Percentiles rank a stretch among this genome's conserved stretches.
Conservation (phyloP, 805 yeast genomes). For the Saccharomycopsis sp. region DNA sequence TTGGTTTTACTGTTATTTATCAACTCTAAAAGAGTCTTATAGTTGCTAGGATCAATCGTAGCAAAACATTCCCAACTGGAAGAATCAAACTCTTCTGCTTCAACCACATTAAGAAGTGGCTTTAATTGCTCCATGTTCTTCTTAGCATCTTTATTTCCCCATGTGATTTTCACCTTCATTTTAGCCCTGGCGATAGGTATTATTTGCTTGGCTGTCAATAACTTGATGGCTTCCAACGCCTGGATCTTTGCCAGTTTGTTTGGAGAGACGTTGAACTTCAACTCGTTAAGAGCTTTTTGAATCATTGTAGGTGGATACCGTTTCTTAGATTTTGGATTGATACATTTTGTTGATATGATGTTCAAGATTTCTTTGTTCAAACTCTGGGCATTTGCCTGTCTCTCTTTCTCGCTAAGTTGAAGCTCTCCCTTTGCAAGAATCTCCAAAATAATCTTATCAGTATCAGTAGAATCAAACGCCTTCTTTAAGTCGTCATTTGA, state of each 20-base stretch:
- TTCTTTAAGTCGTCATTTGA: conserved; percentile 72
- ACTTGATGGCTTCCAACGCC: conserved; percentile 84
- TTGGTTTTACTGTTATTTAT: conserved; percentile 47
- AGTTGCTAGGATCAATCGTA: conserved; percentile 80
- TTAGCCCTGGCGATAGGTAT: conserved; percentile 92
- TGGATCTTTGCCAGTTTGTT: conserved; percentile 76
- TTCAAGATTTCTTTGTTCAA: conserved; percentile 76
- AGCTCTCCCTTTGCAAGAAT: conserved; percentile 89
- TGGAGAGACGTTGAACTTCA: conserved; percentile 73
- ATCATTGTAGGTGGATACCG: conserved; percentile 94
- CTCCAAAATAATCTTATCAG: conserved; percentile 68
- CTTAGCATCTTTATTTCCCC: conserved; percentile 48
- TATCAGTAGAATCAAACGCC: conserved; percentile 70
- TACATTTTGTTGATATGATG: conserved; percentile 81
- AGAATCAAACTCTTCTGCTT: conserved; percentile 33
- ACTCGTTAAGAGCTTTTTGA: conserved; percentile 71
- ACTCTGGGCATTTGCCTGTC: conserved; percentile 67
- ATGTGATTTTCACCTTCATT: conserved; percentile 73
- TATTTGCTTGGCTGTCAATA: conserved; percentile 68
- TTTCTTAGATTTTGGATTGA: conserved; percentile 82
- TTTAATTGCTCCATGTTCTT: conserved; percentile 33
- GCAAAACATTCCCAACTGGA: conserved; percentile 53
- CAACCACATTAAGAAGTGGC: conserved; percentile 37
- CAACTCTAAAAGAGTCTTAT: conserved; percentile 60
- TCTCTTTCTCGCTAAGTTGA: conserved; percentile 88